Evolutionary conservation across 257 asterid genomes (phyloP).

Genomic region (Apocynum venetum): DNA sequence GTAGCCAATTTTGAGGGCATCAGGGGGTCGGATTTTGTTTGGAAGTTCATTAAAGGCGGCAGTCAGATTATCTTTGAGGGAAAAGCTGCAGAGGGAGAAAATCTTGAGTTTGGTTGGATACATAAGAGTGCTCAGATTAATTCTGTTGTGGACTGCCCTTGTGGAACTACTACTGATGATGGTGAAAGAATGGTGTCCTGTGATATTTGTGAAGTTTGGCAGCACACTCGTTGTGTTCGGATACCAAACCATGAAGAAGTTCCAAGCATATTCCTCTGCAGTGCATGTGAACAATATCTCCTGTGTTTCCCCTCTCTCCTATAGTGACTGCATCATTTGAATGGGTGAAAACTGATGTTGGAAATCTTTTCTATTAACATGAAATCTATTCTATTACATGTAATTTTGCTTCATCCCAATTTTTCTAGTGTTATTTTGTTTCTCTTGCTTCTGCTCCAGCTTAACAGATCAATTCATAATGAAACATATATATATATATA

Average conservation of each 20-base stretch:
- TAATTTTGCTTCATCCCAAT: not conserved
- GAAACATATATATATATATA: not conserved
- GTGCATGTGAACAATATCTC: constrained; percentile 66
- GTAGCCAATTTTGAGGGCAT: constrained; percentile 27
- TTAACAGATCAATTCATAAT: not conserved
- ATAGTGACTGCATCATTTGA: constrained; percentile 18
- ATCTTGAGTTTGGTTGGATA: constrained; percentile 20
- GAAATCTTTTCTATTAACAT: not conserved
- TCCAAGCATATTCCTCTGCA: constrained; percentile 67
- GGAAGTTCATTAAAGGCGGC: constrained; percentile 44
- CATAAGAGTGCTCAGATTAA: constrained; percentile 24
- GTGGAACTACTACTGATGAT: constrained; percentile 74
- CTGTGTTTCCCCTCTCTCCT: constrained; percentile 51
- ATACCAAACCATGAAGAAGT: constrained; percentile 50
- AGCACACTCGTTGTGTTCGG: constrained; percentile 69
- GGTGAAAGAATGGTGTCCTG: constrained; percentile 89
- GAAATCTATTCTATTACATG: too few relatives aligned
- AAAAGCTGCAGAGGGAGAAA: constrained; percentile 16
- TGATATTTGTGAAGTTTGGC: constrained; percentile 86
- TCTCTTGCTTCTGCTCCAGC: not conserved
- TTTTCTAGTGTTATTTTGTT: not conserved
- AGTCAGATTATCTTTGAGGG: constrained; percentile 48
- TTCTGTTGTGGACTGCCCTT: constrained; percentile 53
- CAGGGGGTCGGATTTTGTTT: constrained; percentile 52
- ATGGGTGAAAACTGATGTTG: not conserved